Evolutionary conservation across 1,284 basidiomycete species (phyloP), one percentile per base, ranked within the genome.

Genomic region (Melampsora larici-populina): DNA sequence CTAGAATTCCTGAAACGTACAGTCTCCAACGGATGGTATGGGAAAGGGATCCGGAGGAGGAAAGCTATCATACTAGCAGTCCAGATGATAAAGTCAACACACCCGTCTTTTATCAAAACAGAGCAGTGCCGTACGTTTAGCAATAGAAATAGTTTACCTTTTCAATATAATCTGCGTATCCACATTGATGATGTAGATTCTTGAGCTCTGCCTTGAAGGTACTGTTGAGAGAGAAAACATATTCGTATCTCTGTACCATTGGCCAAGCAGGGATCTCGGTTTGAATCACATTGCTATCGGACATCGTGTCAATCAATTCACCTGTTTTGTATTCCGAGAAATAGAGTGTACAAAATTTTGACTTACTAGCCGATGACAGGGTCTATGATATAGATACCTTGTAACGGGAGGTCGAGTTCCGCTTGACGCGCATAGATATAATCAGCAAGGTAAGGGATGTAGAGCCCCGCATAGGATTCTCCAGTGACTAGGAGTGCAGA

Each of bases 41-140:
- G 63, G 43, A 66, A 74, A 74, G 18, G 71, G 71, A 51, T 6
- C 71, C n/a, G 55, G 70, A n/a, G 71, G 71, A 18, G 71, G 71
- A 66, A 65, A 74, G 24, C 46, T 64, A 40, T 74, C 62, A 43
- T 74, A 74, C 71, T 74, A 43, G 31, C 1, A 58, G 43, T 15
- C 40, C 8, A 74, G 31, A 29, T 65, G 55, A 11, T 62, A 6
- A 5, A 7, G n/a, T 18, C 24, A 65, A 24, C 1, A 24, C 29
- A 17, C 21, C 8, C 18, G 2, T 24, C 31, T 24, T 7, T 21
- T 6, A 36, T 36, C 21, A 36, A 9, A 90, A 84, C 1, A 83
- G 78, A 29, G 90, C 80, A 0, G 90, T 88, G 0, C 87, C 88
- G 21, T 88, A 82, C 81, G 36, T 36, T 36, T 9, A 24, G 9